A percentile compares a stretch with the other conserved stretches of the same genome.
Conservation (phyloP, 148 eudicot species). For the Arbutus unedo region DNA sequence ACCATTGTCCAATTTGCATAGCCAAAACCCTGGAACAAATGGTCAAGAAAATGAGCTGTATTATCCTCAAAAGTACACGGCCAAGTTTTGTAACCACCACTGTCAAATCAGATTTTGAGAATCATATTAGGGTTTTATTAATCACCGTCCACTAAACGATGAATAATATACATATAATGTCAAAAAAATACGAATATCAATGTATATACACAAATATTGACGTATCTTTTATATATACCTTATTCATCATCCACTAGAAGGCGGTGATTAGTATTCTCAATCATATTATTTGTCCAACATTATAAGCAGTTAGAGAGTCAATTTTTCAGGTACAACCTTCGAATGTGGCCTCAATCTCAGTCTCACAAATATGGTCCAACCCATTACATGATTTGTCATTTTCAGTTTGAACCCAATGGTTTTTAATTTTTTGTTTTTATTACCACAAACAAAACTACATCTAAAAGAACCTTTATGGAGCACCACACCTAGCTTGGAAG, state of each 20-base stretch:
- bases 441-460: too few species aligned
- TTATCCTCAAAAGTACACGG: not conserved
- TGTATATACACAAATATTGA: too few species aligned
- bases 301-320: not conserved
- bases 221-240: too few species aligned
- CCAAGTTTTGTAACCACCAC: not conserved
- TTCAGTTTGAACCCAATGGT: not conserved
- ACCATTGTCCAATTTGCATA: not conserved
- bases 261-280: too few species aligned
- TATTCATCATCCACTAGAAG: too few species aligned
- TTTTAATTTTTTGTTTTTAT: too few species aligned
- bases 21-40: not conserved
- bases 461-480: too few species aligned
- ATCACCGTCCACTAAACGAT: too few species aligned
- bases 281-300: too few species aligned
- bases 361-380: not conserved
- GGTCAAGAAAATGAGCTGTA: not conserved
- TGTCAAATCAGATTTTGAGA: not conserved
- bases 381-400: not conserved
- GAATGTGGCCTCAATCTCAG: not conserved
- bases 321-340: not conserved
- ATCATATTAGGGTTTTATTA: not conserved
- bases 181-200: too few species aligned
- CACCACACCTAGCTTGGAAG: too few species aligned
- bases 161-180: too few species aligned